Conservation (phyloP, 2,329 filamentous ascomycete genomes). For the Fusarium goolgardi region DNA sequence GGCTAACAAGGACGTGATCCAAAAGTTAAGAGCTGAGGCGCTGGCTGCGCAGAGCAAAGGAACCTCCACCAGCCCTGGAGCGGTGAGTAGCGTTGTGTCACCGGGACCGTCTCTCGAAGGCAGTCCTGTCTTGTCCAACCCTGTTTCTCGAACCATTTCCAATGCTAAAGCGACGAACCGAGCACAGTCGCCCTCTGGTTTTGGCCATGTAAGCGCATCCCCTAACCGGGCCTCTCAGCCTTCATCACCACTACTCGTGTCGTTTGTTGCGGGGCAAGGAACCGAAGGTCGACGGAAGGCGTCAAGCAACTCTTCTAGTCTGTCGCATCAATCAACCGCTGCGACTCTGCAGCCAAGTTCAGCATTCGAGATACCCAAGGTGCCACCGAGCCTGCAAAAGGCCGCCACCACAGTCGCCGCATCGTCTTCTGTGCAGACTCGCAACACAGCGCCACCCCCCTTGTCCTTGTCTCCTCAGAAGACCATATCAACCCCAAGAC, state of each 20-base stretch:
- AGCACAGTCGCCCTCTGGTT: conserved; percentile 85
- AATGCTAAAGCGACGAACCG: conserved; percentile 82
- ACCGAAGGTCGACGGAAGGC: conserved; percentile 86
- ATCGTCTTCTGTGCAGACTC: conserved; percentile 69
- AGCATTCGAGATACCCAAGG: conserved; percentile 77
- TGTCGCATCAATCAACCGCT: conserved; percentile 77
- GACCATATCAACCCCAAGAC: conserved; percentile 68
- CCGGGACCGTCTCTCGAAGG: conserved; percentile 81
- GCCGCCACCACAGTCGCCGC: conserved; percentile 65
- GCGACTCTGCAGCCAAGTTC: conserved; percentile 75
- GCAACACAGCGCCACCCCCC: conserved; percentile 62
- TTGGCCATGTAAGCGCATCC: conserved; percentile 84
- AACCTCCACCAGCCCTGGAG: conserved; percentile 58
- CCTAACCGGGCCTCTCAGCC: conserved; percentile 84
- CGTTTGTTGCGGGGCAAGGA: conserved; percentile 88
- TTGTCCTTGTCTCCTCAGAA: conserved; percentile 73
- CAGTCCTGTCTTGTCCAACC: conserved; percentile 83
- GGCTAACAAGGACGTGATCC: conserved; percentile 98
- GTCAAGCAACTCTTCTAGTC: conserved; percentile 86
- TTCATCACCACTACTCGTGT: conserved; percentile 83
- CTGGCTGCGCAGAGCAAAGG: conserved; percentile 74
- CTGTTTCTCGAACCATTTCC: conserved; percentile 84
- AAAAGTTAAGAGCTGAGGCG: conserved; percentile 92
- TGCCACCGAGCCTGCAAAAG: conserved; percentile 69
- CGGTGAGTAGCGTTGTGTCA: conserved; percentile 60